phyloP scores from a whole-genome alignment of 1,284 basidiomycete genomes.

The Irpex sp. region DNA sequence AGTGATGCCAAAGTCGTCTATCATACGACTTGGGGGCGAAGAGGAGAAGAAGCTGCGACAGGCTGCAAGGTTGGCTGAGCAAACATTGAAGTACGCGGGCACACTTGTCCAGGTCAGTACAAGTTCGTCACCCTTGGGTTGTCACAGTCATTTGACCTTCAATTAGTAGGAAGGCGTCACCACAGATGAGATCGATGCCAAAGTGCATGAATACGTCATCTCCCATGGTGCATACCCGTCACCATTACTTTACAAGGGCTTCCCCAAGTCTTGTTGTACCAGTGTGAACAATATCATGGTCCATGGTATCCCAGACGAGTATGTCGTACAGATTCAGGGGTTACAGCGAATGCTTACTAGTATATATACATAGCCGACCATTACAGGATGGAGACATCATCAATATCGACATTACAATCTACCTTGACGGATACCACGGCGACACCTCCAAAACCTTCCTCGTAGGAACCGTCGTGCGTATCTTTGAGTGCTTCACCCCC shows the following conservation, averaged over 20 bases:
- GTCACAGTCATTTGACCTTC: conserved; percentile 2
- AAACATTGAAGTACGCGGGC: conserved; percentile 54
- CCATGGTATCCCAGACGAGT: conserved; percentile 89
- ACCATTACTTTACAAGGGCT: conserved; percentile 76
- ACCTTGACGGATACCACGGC: conserved; percentile 75
- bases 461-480: conserved; percentile 66
- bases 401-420: conserved; percentile 83
- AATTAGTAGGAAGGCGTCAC: conserved; percentile 60
- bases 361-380: conserved; percentile 48
- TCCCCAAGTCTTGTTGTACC: conserved; percentile 85
- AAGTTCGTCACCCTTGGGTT: not conserved
- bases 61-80: conserved; percentile 57
- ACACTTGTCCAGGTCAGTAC: conserved; percentile 49
- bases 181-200: conserved; percentile 67
- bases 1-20: conserved; percentile 27
- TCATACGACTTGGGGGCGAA: conserved; percentile 48
- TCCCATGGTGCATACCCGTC: conserved; percentile 80
- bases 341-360: not conserved
- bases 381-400: conserved; percentile 78
- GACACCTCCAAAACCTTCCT: conserved; percentile 82
- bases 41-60: conserved; percentile 53
- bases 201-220: conserved; percentile 68
- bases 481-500: not conserved
- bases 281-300: conserved; percentile 82
- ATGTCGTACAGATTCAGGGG: conserved; percentile 16